phyloP scores from a whole-genome alignment of 2,329 filamentous ascomycete species.

The Shiraia bambusicola region DNA sequence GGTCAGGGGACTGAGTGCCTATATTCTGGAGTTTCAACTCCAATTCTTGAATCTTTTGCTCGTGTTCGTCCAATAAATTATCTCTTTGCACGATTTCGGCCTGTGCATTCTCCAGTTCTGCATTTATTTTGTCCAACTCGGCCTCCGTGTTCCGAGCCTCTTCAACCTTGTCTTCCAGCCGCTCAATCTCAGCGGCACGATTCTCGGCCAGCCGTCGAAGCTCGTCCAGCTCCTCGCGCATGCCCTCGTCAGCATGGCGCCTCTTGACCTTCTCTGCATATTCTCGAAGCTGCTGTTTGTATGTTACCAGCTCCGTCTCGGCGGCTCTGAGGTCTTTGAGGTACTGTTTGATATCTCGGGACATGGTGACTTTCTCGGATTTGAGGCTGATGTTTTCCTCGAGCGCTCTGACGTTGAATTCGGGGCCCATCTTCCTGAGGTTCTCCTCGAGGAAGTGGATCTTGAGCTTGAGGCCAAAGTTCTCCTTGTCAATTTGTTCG shows the following conservation, averaged over 20 bases:
- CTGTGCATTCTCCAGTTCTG: slow-evolving; percentile 39
- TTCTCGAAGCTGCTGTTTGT: slow-evolving; percentile 77
- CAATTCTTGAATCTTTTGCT: slow-evolving; percentile 40
- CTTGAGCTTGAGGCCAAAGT: slow-evolving; percentile 70
- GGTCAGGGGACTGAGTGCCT: slow-evolving; percentile 27
- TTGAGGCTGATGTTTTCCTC: slow-evolving; percentile 97
- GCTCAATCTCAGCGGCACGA: slow-evolving; percentile 40
- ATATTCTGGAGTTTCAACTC: slow-evolving; percentile 34
- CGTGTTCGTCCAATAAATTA: slow-evolving; percentile 40
- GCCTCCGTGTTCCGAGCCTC: slow-evolving; percentile 33
- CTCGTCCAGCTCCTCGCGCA: slow-evolving; percentile 62
- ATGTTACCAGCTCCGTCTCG: slow-evolving; percentile 82
- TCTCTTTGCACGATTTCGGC: slow-evolving; percentile 40
- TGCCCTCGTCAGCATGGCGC: slow-evolving; percentile 70
- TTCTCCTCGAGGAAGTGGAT: slow-evolving; percentile 92
- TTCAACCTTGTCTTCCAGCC: slow-evolving; percentile 38
- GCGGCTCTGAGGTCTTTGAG: slow-evolving; percentile 80
- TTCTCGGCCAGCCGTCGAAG: slow-evolving; percentile 49
- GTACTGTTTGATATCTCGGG: slow-evolving; percentile 81
- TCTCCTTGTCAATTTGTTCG: slow-evolving; percentile 96
- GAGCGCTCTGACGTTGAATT: slow-evolving; percentile 83
- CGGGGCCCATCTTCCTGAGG: slow-evolving; percentile 80
- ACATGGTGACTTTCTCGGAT: slow-evolving; percentile 86
- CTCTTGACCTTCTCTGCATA: slow-evolving; percentile 79
- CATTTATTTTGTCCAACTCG: slow-evolving; percentile 40